phyloP scores from a whole-genome alignment of 179 eudicot genomes.

The Pouteria campechiana region DNA sequence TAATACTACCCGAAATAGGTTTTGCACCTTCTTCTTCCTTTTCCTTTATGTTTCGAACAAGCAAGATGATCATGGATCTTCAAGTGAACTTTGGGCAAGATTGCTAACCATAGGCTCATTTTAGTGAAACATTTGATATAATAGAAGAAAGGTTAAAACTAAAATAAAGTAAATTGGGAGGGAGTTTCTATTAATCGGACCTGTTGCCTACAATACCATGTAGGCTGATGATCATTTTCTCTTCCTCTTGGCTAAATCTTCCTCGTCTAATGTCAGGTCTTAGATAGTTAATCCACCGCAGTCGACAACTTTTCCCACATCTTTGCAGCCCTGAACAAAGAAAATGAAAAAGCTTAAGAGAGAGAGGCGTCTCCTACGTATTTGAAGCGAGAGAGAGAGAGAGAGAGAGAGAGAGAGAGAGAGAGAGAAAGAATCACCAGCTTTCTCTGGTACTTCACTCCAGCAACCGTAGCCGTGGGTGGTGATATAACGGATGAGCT shows the following conservation, averaged over 20 bases:
- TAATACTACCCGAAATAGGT: too few relatives aligned
- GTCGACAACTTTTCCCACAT: constrained; percentile 86
- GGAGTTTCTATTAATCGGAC: constrained; percentile 16
- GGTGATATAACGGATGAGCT: constrained; percentile 64
- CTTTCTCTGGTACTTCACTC: constrained; percentile 96
- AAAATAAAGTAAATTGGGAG: neutral
- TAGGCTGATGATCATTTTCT: constrained; percentile 78
- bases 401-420: neutral
- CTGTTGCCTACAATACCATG: constrained; percentile 94
- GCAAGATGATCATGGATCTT: neutral
- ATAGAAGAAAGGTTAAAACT: neutral
- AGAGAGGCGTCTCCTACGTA: neutral
- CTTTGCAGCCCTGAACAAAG: constrained; percentile 63
- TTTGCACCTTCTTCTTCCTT: too few relatives aligned
- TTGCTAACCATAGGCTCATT: too few relatives aligned
- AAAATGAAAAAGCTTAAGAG: neutral
- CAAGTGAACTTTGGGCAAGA: too few relatives aligned
- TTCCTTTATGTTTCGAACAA: constrained; percentile 9
- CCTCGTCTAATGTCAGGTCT: constrained; percentile 89
- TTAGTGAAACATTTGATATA: too few relatives aligned
- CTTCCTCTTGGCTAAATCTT: constrained; percentile 70
- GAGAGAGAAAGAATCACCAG: constrained; percentile 28
- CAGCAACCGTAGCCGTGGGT: constrained; percentile 89
- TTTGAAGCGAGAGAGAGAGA: neutral
- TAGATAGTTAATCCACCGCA: constrained; percentile 87